Conservation (phyloP, 2,329 filamentous ascomycete genomes). For the Ophiostoma tasmaniense region DNA sequence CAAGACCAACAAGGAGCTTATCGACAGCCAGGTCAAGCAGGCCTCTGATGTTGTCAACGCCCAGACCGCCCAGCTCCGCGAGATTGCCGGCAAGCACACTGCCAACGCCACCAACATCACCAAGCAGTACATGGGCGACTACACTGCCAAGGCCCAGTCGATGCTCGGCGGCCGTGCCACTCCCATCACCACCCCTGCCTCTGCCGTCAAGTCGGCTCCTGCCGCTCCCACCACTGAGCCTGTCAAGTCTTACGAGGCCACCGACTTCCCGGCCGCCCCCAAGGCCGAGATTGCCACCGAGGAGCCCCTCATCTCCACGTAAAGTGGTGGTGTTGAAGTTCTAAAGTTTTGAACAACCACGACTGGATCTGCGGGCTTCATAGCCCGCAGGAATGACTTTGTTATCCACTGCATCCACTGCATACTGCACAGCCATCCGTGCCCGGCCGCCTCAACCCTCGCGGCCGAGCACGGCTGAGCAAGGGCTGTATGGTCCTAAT, state of each 20-base stretch:
- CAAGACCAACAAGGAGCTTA: constrained; percentile 59
- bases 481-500: neutral
- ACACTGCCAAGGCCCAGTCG: constrained; percentile 59
- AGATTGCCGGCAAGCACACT: constrained; percentile 55
- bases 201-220: constrained; percentile 15
- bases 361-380: neutral
- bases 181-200: constrained; percentile 34
- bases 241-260: constrained; percentile 29
- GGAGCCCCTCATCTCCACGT: constrained; percentile 22
- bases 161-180: constrained; percentile 46
- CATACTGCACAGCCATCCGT: neutral
- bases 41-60: constrained; percentile 49
- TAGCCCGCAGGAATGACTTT: neutral
- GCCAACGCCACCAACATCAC: constrained; percentile 53
- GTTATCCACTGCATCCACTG: neutral
- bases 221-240: constrained; percentile 20
- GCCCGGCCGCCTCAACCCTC: neutral
- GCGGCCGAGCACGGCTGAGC: neutral
- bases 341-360: neutral
- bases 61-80: constrained; percentile 55
- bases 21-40: constrained; percentile 53
- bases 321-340: constrained; percentile 10
- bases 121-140: constrained; percentile 61
- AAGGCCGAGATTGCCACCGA: constrained; percentile 36
- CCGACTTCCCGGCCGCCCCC: constrained; percentile 42